Evolutionary conservation across 2,329 filamentous ascomycete species (phyloP), one percentile per base, ranked within the genome.

Genomic region (Monosporascus sp.): DNA sequence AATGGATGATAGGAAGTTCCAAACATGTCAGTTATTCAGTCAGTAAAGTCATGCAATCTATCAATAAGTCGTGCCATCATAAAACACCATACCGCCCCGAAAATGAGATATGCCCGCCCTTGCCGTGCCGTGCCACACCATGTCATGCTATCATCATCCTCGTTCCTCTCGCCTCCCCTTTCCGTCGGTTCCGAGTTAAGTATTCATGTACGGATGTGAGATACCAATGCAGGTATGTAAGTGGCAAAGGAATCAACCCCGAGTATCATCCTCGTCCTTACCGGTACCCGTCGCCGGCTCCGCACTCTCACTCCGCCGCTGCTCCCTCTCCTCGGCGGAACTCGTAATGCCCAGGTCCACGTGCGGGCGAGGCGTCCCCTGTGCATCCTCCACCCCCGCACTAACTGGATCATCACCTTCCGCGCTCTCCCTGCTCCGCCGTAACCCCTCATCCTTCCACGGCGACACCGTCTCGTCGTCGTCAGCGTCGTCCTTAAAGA

Each of bases 391-490:
- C 45, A 46, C 44, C 48, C 51, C 9, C 39, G 51, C 31, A 44
- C 44, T 41, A 49, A 20, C 31, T 45, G 46, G 20, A 39, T 49
- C 48, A 50, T 46, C 48, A 54, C 50, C 45, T 48, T 54, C 25
- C 48, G 57, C 50, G 20, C 20, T 57, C 50, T 18, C 53, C 50
- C 36, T 51, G 50, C 14, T 52, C 53, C 43, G 51, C 53, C 35
- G 53, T 5, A 59, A 49, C 20, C 58, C 59, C 24, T 64, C 63
- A 24, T 65, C 58, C 45, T 55, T 57, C 52, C 54, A 64, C 27
- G 54, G 62, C 24, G 60, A 62, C 9, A 57, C 53, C 3, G 57
- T 39, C 24, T 58, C 57, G 38, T 57, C 52, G 7, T 54, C 43
- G 4, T 52, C 50, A 3, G 36, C 35, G 4, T 25, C 18, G 18